Conservation (phyloP, 805 yeast genomes). For the Starmerella vaccinii region DNA sequence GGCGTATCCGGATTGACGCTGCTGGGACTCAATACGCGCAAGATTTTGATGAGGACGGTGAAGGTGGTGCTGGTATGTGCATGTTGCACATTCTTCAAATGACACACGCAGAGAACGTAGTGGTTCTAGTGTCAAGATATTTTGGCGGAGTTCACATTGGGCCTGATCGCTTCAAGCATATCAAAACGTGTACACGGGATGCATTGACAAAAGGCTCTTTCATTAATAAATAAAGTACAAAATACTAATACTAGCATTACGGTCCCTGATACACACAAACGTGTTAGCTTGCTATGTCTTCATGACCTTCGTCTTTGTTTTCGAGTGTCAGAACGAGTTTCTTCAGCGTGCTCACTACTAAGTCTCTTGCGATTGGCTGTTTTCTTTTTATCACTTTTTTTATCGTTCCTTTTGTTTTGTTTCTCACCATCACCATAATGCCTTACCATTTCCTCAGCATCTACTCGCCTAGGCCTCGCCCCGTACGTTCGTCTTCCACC, state of each 20-base stretch:
- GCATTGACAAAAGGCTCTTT: conserved; percentile 62
- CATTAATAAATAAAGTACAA: conserved; percentile 19
- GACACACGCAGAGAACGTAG: conserved; percentile 67
- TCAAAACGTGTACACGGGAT: conserved; percentile 78
- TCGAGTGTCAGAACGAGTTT: background rate
- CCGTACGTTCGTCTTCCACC: conserved; percentile 14
- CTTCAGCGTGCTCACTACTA: conserved; percentile 3
- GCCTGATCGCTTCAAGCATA: conserved; percentile 83
- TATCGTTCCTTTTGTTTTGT: background rate
- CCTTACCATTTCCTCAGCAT: conserved; percentile 9
- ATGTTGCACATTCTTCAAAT: conserved; percentile 62
- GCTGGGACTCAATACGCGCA: conserved; percentile 46
- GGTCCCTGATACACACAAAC: no score
- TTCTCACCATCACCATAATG: background rate
- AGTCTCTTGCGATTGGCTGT: background rate
- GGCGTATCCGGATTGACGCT: conserved; percentile 53
- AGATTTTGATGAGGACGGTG: conserved; percentile 96
- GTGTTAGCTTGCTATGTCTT: background rate
- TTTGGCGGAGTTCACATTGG: conserved; percentile 87
- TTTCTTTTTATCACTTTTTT: no score
- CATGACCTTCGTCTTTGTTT: background rate
- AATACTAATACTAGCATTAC: background rate
- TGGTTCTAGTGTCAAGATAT: conserved; percentile 86
- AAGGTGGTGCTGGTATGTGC: conserved; percentile 88
- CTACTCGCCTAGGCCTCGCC: background rate